These are phyloP conservation scores for Aspergillus avenaceus DNA, from an alignment of 495 filamentous ascomycete genomes.

Conservation along the genomic window DNA sequence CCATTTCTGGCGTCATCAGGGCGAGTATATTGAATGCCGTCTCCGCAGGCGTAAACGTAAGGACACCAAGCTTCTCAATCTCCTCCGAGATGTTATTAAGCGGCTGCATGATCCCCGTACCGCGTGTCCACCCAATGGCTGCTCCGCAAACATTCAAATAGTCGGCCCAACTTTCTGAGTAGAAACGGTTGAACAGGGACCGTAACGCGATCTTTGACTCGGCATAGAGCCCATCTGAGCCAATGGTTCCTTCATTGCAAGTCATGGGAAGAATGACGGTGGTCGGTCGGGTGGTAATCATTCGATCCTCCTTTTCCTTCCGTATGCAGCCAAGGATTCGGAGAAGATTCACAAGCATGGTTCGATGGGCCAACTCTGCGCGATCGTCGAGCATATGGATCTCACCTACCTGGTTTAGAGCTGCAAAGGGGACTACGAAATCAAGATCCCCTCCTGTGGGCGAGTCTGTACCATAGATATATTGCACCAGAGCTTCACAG, in stretches of 20 bases:
- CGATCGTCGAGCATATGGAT: conserved; percentile 94
- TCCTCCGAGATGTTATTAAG: conserved; percentile 96
- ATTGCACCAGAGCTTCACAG: conserved; percentile 70
- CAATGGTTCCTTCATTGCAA: conserved; percentile 95
- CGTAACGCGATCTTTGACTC: conserved; percentile 94
- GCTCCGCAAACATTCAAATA: conserved; percentile 97
- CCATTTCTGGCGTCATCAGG: conserved; percentile 85
- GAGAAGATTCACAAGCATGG: conserved; percentile 95
- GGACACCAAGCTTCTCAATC: conserved; percentile 88
- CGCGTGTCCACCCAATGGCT: conserved; percentile 97
- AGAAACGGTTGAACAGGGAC: conserved; percentile 95
- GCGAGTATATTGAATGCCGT: conserved; percentile 97
- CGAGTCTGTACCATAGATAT: conserved; percentile 89
- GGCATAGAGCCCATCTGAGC: conserved; percentile 95
- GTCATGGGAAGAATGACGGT: conserved; percentile 93
- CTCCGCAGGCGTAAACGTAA: conserved; percentile 95
- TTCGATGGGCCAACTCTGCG: conserved; percentile 92
- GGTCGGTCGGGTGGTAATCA: conserved; percentile 86
- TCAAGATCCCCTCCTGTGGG: conserved; percentile 98
- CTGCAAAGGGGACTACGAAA: conserved; percentile 89
- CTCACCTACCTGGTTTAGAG: conserved; percentile 92
- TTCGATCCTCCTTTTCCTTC: conserved; percentile 74
- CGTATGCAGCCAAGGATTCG: conserved; percentile 85
- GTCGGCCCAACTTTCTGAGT: conserved; percentile 91
- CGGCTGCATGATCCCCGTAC: conserved; percentile 91